These are phyloP conservation scores for Podaxis pistillaris DNA, from an alignment of 768 basidiomycete species.

Conservation along the genomic window DNA sequence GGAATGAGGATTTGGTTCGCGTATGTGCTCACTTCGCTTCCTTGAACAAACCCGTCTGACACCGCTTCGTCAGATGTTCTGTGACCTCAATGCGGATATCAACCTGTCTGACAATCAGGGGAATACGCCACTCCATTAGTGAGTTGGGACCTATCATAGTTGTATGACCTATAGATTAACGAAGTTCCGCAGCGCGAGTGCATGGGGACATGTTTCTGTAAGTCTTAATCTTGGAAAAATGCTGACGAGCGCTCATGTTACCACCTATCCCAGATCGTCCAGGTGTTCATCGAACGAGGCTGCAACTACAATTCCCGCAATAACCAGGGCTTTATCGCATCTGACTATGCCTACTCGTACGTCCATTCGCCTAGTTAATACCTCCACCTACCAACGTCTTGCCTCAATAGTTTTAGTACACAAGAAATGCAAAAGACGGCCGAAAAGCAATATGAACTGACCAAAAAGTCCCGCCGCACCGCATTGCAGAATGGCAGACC, in stretches of 20 bases:
- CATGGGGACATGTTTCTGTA: constrained; percentile 84
- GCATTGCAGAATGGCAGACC: constrained; percentile 10
- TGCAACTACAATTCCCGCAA: constrained; percentile 83
- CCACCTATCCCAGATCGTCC: constrained; percentile 62
- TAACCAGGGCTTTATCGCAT: constrained; percentile 88
- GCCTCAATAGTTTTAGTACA: constrained; percentile 57
- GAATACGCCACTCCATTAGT: constrained; percentile 94
- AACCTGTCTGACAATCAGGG: constrained; percentile 90
- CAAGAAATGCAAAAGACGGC: constrained; percentile 82
- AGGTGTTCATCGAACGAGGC: constrained; percentile 84
- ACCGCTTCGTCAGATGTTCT: constrained; percentile 66
- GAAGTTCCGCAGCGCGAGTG: constrained; percentile 61
- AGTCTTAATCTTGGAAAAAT: constrained; percentile 24
- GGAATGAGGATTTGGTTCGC: constrained; percentile 85
- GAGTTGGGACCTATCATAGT: constrained; percentile 31
- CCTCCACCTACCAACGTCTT: background rate
- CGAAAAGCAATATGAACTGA: constrained; percentile 73
- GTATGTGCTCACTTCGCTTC: constrained; percentile 41
- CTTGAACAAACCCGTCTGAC: background rate
- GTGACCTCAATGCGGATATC: constrained; percentile 86
- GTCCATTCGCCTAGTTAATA: constrained; percentile 24
- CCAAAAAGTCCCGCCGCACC: constrained; percentile 66
- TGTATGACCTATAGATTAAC: constrained; percentile 13
- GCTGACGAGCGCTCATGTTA: constrained; percentile 9
- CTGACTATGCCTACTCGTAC: constrained; percentile 90